Evolutionary conservation across 768 basidiomycete genomes (phyloP).

Genomic region (Cystobasidium tubakii): DNA sequence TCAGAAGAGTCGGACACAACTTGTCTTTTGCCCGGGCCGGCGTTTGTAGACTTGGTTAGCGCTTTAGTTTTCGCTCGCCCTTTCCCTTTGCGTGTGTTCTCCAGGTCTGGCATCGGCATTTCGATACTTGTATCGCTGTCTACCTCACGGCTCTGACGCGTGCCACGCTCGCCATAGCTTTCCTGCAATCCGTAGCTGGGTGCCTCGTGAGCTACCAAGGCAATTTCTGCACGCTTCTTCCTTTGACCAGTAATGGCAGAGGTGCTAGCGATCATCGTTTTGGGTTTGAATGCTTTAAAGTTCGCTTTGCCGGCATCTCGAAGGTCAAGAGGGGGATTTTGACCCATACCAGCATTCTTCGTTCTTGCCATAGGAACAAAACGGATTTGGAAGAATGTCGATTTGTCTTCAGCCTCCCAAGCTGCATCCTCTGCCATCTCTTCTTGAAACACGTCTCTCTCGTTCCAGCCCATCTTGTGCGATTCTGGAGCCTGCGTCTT

Average conservation of each 20-base stretch:
- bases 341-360: not conserved
- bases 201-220: not conserved
- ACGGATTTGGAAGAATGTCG: slow-evolving; percentile 37
- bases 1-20: not conserved
- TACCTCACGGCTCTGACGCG: not conserved
- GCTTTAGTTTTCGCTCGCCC: not conserved
- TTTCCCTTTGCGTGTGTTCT: not conserved
- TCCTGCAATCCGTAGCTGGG: slow-evolving; percentile 21
- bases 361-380: not conserved
- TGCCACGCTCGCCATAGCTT: not conserved
- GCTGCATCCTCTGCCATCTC: slow-evolving; percentile 27
- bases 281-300: slow-evolving; percentile 37
- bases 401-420: slow-evolving; percentile 21
- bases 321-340: not conserved
- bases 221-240: not conserved
- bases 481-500: slow-evolving; percentile 7
- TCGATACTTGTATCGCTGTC: slow-evolving; percentile 10
- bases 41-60: not conserved
- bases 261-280: not conserved
- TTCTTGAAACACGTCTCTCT: slow-evolving; percentile 7
- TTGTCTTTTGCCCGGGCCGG: not conserved
- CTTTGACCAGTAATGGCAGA: not conserved
- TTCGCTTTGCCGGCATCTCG: slow-evolving; percentile 31
- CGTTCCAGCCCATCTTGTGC: slow-evolving; percentile 34
- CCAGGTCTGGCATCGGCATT: slow-evolving; percentile 13